Percentiles rank a stretch among this genome's conserved stretches.
Evolutionary conservation across 805 yeast genomes (phyloP).

Genomic region (Saccharomycopsis sp.): DNA sequence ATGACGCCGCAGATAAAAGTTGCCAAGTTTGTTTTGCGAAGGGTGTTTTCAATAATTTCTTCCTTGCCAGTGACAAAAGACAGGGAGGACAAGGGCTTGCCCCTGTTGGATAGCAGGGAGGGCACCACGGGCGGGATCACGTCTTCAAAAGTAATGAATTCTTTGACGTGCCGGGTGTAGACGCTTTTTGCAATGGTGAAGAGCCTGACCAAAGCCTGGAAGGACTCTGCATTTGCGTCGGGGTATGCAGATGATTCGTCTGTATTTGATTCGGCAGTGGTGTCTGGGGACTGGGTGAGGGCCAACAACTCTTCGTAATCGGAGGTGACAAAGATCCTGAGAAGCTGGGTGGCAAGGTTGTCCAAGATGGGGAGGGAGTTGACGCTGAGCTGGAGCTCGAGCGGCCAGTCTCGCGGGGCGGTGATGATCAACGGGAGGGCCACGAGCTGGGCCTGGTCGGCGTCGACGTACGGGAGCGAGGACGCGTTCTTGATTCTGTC

Average conservation of each 20-base stretch:
- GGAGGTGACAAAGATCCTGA: constrained; percentile 49
- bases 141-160: constrained; percentile 61
- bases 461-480: constrained; percentile 18
- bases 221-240: constrained; percentile 17
- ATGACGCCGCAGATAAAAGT: constrained; percentile 82
- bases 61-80: constrained; percentile 53
- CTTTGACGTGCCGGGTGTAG: constrained; percentile 33
- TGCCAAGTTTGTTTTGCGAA: constrained; percentile 79
- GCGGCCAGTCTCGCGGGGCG: constrained; percentile 47
- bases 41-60: constrained; percentile 50
- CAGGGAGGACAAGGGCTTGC: constrained; percentile 49
- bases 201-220: constrained; percentile 18
- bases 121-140: constrained; percentile 67
- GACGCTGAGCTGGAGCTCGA: constrained; percentile 54
- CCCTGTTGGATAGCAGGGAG: constrained; percentile 49
- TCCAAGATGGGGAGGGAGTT: constrained; percentile 72
- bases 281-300: constrained; percentile 49
- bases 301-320: constrained; percentile 59
- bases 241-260: not conserved
- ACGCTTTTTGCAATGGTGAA: constrained; percentile 19
- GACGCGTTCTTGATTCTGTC: constrained; percentile 5
- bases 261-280: constrained; percentile 44
- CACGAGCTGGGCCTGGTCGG: constrained; percentile 41
- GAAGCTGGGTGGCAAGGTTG: constrained; percentile 70
- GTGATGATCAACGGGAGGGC: constrained; percentile 51